Evolutionary conservation across 140 eudicot species (phyloP).

Genomic region (Erigeron philadelphicus): DNA sequence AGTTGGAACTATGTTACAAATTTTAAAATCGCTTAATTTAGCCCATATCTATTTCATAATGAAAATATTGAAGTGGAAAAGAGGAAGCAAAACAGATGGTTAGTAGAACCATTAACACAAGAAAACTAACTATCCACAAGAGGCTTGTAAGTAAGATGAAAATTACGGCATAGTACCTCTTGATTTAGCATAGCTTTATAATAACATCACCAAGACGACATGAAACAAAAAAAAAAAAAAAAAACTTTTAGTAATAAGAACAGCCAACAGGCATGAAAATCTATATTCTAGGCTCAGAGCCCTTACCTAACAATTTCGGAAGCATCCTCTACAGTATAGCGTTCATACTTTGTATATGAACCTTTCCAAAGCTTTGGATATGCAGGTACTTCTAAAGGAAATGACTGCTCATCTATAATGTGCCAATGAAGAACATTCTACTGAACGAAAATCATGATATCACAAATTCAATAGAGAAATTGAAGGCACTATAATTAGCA

Average conservation of each 20-base stretch:
- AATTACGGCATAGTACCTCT: conserved; percentile 55
- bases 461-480: conserved; percentile 15
- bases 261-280: not conserved
- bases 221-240: conserved; percentile 38
- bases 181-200: conserved; percentile 64
- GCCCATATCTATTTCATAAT: not conserved
- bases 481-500: not conserved
- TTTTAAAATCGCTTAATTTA: too few relatives aligned
- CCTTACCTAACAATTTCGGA: conserved; percentile 75
- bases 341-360: conserved; percentile 87
- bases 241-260: conserved; percentile 25
- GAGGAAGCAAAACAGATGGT: not conserved
- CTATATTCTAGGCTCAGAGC: not conserved
- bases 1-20: not conserved
- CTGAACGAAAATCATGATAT: conserved; percentile 50
- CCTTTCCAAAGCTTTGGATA: conserved; percentile 92
- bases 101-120: not conserved
- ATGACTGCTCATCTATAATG: conserved; percentile 86
- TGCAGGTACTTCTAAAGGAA: conserved; percentile 87
- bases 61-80: conserved; percentile 3
- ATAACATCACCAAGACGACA: conserved; percentile 28
- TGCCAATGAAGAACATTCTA: conserved; percentile 99
- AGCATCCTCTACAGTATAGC: conserved; percentile 89
- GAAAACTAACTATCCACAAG: conserved; percentile 6
- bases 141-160: conserved; percentile 5